Evolutionary conservation across 768 basidiomycete genomes (phyloP), one percentile per base, ranked within the genome.

Genomic region (Suillus spraguei): DNA sequence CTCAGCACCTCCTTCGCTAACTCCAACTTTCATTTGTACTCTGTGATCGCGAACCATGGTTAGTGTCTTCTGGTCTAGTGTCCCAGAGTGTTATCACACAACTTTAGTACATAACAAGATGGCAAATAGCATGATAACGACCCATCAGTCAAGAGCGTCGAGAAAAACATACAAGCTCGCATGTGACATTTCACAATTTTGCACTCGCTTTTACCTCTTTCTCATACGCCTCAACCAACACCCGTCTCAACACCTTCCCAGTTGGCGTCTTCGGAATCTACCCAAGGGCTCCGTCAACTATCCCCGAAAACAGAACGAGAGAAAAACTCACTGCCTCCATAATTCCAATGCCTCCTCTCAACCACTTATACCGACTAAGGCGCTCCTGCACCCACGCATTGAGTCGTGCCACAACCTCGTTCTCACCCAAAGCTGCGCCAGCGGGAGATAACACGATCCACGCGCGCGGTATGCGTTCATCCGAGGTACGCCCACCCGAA

Each of bases 391-490:
- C 78, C 88, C 88, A 91, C 16, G 64, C 70, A 53, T 87, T 80
- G 2, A 92, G 74, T 59, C 75, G 79, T 60, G 77, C 72, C 9
- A 84, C 69, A 3, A 79, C 82, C n/a, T 65, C 62, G 24, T 65
- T 63, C 54, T 68, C 72, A 4, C 88, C 87, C 7, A 76, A 67
- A 61, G 74, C 77, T 69, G 79, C 82, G 5, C 90, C 90, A 3
- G 73, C 70, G 0, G 74, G 70, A 66, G 83, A 87, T 20, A 91
- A 77, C 2, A 91, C 87, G 46, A 91, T 68, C 89, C 90, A 91
- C 3, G 90, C 90, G 3, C 85, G 82, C 0, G 89, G 89, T 2
- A 86, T 81, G 71, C 84, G 85, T 78, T 90, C 90, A 66, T 90
- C 88, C 0, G 79, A 79, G 0, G 85, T 85, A 6, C 86, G 84